These are phyloP conservation scores for Esteya vermicola DNA, from an alignment of 2,329 filamentous ascomycete species.

Conservation along the genomic window DNA sequence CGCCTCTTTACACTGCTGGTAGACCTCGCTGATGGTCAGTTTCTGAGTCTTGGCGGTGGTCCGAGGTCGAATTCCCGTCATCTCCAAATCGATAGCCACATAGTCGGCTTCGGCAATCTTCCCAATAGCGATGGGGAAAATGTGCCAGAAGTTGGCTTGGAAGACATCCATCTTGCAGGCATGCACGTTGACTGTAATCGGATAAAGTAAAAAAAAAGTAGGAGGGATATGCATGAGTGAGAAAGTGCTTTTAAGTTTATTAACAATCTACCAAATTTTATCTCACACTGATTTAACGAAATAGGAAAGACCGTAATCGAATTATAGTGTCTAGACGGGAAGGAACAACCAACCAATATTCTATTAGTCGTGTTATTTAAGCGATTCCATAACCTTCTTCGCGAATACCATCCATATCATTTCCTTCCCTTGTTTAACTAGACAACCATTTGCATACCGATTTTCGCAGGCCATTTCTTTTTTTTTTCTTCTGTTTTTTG, in stretches of 20 bases:
- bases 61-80: slow-evolving; percentile 18
- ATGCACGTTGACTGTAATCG: not conserved
- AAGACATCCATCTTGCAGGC: slow-evolving; percentile 15
- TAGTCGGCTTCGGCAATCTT: slow-evolving; percentile 17
- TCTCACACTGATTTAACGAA: too few relatives aligned
- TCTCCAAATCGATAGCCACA: slow-evolving; percentile 23
- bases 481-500: too few relatives aligned
- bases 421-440: too few relatives aligned
- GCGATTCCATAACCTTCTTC: too few relatives aligned
- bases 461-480: too few relatives aligned
- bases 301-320: too few relatives aligned
- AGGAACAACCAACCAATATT: too few relatives aligned
- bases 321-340: too few relatives aligned
- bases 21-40: slow-evolving; percentile 11
- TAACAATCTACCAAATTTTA: not conserved
- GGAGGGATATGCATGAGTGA: not conserved
- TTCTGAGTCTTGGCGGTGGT: not conserved
- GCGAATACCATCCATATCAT: too few relatives aligned
- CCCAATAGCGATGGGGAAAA: slow-evolving; percentile 16
- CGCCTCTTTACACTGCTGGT: slow-evolving; percentile 15
- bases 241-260: not conserved
- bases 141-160: slow-evolving; percentile 14
- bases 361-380: too few relatives aligned
- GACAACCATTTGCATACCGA: too few relatives aligned
- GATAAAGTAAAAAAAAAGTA: too few relatives aligned